Evolutionary conservation across 2,329 filamentous ascomycete species (phyloP), one percentile per base, ranked within the genome.

Genomic region (Cadophora malorum): DNA sequence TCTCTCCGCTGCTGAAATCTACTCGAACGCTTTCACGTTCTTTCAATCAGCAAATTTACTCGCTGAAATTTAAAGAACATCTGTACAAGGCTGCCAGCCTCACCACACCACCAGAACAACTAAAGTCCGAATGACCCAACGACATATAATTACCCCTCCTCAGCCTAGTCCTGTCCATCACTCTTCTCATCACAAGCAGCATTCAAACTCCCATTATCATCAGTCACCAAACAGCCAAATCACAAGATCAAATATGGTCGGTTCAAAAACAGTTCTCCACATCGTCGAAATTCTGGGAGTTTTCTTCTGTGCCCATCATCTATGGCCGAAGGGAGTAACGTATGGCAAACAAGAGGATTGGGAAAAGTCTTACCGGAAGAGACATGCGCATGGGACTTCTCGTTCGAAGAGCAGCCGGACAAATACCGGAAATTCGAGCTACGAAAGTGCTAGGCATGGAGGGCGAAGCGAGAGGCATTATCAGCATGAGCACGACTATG

Each of bases 261-360:
- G 65, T n/a, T 61, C 64, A n/a, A 62, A 63, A 31, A 69, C 61
- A 49, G 35, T 75, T 50, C 52, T 75, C 49, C 72, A 76, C 64
- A 59, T 70, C 25, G 56, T 70, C 23, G 67, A 73, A 33, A 74
- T 76, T 52, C 52, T 73, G 21, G 71, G 70, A 8, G 69, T 72
- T 23, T 73, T 75, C 69, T 63, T 70, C 33, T 73, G 70, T 35
- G 71, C 68, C 1, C 71, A 75, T 52, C 70, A 75, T 25, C 72
- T 75, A n/a, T 75, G 73, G 72, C 75, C 74, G 0, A 75, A 74
- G 45, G 74, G 74, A 2, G 63, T 74, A 16, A 71, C 66, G 1
- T 74, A 75, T 35, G 70, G 74, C 25, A 71, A 74, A n/a, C 53
- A 67, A 53, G 74, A 75, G 53, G 70, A 72, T 0, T 74, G 71